These are phyloP conservation scores for Oemleria cerasiformis DNA, from an alignment of 306 rosid species.

Conservation along the genomic window DNA sequence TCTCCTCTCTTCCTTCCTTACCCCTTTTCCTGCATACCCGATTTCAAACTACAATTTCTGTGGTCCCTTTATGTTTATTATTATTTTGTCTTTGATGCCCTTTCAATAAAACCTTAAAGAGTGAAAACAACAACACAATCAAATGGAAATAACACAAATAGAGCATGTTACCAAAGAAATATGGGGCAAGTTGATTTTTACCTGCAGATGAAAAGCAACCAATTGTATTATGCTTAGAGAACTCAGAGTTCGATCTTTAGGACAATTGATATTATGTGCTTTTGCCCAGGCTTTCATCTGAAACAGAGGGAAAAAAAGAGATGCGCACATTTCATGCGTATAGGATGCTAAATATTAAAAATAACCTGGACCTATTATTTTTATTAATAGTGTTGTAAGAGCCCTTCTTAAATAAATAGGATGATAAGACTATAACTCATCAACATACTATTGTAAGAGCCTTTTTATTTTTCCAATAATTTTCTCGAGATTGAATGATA, in stretches of 20 bases:
- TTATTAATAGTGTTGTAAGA: background rate
- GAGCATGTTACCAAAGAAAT: background rate
- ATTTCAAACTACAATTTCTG: background rate
- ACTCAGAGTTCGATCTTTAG: slow-evolving; percentile 16
- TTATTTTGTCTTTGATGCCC: background rate
- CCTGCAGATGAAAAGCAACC: slow-evolving; percentile 17
- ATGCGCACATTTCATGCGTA: background rate
- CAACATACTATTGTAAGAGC: background rate
- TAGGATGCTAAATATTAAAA: background rate
- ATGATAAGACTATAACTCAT: background rate
- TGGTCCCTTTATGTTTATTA: background rate
- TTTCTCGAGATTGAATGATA: background rate
- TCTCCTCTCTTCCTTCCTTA: background rate
- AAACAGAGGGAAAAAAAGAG: background rate
- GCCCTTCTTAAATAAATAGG: background rate
- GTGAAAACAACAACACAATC: background rate
- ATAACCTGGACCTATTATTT: background rate
- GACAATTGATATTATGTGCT: slow-evolving; percentile 15
- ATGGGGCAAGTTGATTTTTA: background rate
- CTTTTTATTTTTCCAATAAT: background rate
- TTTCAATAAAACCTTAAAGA: background rate
- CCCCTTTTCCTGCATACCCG: background rate
- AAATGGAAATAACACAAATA: too few species aligned
- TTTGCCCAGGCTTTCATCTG: slow-evolving; percentile 22
- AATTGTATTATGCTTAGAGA: slow-evolving; percentile 14